Conservation (phyloP, 441 rosid genomes). For the Pelargonium citronellum region DNA sequence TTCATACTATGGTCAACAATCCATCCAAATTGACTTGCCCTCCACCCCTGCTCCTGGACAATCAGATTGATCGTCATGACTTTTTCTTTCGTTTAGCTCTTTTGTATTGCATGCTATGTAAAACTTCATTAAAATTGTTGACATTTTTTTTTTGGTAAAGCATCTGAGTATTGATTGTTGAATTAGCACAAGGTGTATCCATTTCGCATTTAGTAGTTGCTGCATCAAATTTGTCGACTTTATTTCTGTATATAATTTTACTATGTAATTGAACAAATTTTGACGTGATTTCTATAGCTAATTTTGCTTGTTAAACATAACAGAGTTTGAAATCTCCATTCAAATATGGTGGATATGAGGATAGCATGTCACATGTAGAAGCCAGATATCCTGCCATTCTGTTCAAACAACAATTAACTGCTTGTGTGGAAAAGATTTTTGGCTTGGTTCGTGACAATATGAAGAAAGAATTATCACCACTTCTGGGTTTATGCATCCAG, state of each 20-base stretch:
- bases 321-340: constrained; percentile 87
- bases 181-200: not conserved
- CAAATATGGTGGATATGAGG: constrained; percentile 64
- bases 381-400: constrained; percentile 94
- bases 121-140: too few species aligned
- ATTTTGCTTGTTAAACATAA: constrained; percentile 6
- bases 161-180: not conserved
- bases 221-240: not conserved
- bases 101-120: not conserved
- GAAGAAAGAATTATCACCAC: constrained; percentile 89
- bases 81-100: not conserved
- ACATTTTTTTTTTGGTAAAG: not conserved
- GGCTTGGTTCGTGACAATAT: constrained; percentile 93
- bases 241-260: not conserved
- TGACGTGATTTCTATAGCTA: not conserved
- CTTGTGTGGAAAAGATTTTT: constrained; percentile 98
- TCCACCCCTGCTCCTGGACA: not conserved
- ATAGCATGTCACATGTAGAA: constrained; percentile 69
- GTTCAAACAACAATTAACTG: constrained; percentile 92
- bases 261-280: not conserved
- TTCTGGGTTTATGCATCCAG: constrained; percentile 84
- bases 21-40: not conserved
- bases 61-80: not conserved
- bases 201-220: not conserved
- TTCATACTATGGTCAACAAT: not conserved